Evolutionary conservation across 2,329 filamentous ascomycete genomes (phyloP).

Genomic region (Aspergillus bombycis): DNA sequence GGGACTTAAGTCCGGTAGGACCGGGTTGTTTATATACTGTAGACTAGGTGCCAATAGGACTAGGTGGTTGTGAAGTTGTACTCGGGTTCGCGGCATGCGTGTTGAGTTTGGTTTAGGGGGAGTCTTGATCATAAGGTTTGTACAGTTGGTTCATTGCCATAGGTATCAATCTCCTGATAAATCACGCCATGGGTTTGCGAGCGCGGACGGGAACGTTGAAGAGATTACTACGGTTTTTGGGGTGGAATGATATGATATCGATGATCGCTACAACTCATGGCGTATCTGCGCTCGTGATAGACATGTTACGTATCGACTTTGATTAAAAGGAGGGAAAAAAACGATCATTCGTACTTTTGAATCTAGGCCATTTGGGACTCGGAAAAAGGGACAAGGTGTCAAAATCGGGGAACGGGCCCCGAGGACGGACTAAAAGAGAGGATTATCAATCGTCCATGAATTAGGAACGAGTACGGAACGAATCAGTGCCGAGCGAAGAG

Average conservation of each 20-base stretch:
- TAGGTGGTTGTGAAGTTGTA: neutral
- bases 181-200: constrained; percentile 11
- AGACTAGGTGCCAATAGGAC: neutral
- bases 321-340: neutral
- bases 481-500: constrained; percentile 6
- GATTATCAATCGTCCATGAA: constrained; percentile 4
- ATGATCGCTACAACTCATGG: too few relatives aligned
- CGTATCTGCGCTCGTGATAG: neutral
- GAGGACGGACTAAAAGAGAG: neutral
- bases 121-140: neutral
- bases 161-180: constrained; percentile 2
- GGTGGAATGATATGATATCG: neutral
- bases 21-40: neutral
- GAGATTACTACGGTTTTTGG: neutral
- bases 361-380: neutral
- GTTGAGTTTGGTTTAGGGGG: neutral
- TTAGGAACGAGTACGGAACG: neutral
- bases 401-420: neutral
- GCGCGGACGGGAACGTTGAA: neutral
- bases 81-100: neutral
- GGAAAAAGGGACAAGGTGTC: neutral
- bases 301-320: neutral
- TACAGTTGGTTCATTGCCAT: neutral
- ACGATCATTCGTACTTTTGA: neutral
- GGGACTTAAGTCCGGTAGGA: neutral